A percentile compares a stretch with the other conserved stretches of the same genome.
phyloP scores from a whole-genome alignment of 2,329 filamentous ascomycete species.

The Nemania sp. region DNA sequence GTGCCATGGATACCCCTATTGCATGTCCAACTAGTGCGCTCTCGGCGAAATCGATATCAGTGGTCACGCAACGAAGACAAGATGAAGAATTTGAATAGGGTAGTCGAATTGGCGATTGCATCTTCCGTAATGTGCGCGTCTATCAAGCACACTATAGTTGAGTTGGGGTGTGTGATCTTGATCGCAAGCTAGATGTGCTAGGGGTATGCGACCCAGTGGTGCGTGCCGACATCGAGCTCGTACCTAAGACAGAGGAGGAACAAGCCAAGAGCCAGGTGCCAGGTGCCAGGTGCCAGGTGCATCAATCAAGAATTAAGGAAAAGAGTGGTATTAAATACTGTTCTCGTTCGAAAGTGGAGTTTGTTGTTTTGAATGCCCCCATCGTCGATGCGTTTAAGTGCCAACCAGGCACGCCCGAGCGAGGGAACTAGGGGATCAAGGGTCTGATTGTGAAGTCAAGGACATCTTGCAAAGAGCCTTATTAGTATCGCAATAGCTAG shows the following conservation, averaged over 20 bases:
- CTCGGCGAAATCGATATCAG: too few relatives aligned
- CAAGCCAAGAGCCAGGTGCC: too few relatives aligned
- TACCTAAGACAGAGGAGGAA: not conserved
- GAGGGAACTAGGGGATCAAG: not conserved
- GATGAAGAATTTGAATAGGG: not conserved
- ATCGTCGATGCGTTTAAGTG: not conserved
- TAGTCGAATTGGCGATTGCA: not conserved
- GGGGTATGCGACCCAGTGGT: not conserved
- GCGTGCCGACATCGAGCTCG: not conserved
- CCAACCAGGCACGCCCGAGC: not conserved
- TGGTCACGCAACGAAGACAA: not conserved
- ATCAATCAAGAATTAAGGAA: too few relatives aligned
- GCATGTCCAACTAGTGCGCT: not conserved
- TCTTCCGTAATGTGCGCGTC: too few relatives aligned
- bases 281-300: too few relatives aligned
- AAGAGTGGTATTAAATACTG: not conserved
- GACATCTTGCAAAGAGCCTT: not conserved
- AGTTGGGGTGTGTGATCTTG: not conserved
- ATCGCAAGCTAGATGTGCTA: not conserved
- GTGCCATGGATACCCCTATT: slow-evolving; percentile 6
- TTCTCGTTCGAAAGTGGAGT: too few relatives aligned
- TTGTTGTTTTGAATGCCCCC: not conserved
- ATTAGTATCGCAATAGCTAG: not conserved
- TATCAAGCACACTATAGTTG: not conserved
- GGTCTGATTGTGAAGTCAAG: not conserved